Evolutionary conservation across 108 stramenopile species (phyloP).

Genomic region (Hondaea fermentalgiana): DNA sequence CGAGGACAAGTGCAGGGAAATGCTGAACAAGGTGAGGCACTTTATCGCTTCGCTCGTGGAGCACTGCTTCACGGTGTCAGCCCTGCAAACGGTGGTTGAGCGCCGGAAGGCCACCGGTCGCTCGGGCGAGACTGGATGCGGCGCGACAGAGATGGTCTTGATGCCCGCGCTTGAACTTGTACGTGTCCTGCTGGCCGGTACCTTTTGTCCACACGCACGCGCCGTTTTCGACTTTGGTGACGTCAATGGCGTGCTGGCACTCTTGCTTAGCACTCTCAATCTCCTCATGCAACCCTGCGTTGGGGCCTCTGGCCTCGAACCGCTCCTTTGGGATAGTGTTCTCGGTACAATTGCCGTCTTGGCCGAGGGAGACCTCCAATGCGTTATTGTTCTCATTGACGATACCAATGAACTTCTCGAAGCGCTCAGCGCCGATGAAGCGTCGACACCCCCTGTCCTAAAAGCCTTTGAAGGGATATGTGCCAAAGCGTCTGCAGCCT

Average conservation of each 20-base stretch:
- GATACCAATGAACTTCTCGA: neutral
- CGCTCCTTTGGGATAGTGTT: neutral
- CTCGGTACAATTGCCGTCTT: neutral
- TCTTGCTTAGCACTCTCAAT: neutral
- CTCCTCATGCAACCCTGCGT: neutral
- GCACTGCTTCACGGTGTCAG: neutral
- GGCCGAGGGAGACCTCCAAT: neutral
- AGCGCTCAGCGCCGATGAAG: neutral
- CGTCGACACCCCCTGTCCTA: neutral
- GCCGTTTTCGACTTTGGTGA: neutral
- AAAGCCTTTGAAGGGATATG: neutral
- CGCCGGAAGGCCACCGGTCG: neutral
- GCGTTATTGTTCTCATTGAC: neutral
- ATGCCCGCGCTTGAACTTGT: neutral
- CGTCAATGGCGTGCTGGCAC: neutral
- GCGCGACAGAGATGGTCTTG: neutral
- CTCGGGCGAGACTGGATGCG: neutral
- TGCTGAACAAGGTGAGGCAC: neutral
- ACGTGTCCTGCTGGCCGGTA: neutral
- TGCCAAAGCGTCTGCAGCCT: neutral
- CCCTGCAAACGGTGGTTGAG: neutral
- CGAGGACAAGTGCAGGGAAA: neutral
- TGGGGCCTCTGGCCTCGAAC: neutral
- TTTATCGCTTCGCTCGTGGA: neutral
- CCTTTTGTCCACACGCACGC: neutral